Evolutionary conservation across 495 filamentous ascomycete genomes (phyloP).

Genomic region (Neurospora discreta): DNA sequence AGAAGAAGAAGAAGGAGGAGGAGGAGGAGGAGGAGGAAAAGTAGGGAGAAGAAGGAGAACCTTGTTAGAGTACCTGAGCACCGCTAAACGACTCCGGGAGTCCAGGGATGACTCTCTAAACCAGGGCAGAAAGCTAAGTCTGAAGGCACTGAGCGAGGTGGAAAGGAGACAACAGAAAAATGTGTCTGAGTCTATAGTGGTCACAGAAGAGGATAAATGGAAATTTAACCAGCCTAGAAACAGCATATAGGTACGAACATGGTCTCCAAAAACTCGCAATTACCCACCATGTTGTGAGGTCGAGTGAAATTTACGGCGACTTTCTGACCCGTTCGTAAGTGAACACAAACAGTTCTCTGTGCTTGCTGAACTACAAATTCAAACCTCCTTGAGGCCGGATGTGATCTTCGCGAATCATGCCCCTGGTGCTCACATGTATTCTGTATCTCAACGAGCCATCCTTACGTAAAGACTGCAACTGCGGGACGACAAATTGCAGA

Average conservation of each 20-base stretch:
- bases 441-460: no score
- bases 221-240: background rate
- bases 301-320: background rate
- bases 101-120: background rate
- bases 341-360: background rate
- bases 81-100: background rate
- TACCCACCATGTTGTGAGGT: background rate
- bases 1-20: slow-evolving; percentile 61
- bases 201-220: background rate
- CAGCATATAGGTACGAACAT: background rate
- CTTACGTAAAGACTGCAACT: no score
- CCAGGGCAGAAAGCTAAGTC: background rate
- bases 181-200: background rate
- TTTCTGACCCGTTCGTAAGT: background rate
- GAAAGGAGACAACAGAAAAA: background rate
- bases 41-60: background rate
- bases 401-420: background rate
- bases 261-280: background rate
- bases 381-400: background rate
- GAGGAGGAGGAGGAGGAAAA: slow-evolving; percentile 10
- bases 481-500: background rate
- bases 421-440: no score
- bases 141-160: background rate
- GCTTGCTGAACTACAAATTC: background rate
- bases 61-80: background rate